Evolutionary conservation across 176 grass and related monocot species (phyloP), one percentile per base, ranked within the genome.

Genomic region (Echinochloa phyllopogon): DNA sequence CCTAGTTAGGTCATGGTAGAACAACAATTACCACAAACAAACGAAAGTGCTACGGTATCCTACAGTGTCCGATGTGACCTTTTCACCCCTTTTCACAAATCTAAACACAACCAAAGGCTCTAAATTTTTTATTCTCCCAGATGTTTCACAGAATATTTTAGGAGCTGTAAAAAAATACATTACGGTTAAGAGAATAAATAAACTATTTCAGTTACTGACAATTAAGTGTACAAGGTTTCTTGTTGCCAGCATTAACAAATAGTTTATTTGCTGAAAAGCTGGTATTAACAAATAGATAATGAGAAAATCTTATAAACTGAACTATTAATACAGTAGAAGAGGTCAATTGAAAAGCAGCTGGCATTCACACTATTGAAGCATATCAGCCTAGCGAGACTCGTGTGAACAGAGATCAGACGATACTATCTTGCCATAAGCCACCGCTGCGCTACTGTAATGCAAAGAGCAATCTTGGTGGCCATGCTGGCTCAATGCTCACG

Each of bases 261-360:
- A 27, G 71, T 52, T 75, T 43, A 38, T 65, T 65, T 84, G 60
- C 37, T 66, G 13, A 24, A 84, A 75, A 76, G 12, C 24, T 41
- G n/a, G 18, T 15, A 53, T 5, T 2, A 40, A 7, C 43, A 33
- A 42, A 49, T 41, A 75, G 6, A n/a, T 42, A 65, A 51, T 27
- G 21, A 24, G 21, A 24, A 6, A 3, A 55, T 14, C 78, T 69
- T 65, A 51, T 6, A 44, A 53, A 65, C 18, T 29, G 9, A 40
- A 75, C 5, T 41, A 41, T 23, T 36, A 15, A 39, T n/a, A 16
- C 27, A 63, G 5, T 41, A 40, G 5, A 60, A 65, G 21, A 44
- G 62, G 20, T 79, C 21, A 2, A 45, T 48, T 49, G 62, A 50
- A 74, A 38, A 65, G 21, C 44, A 75, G 33, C 71, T 25, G 58